Percentiles rank a stretch among this genome's conserved stretches.
phyloP scores from a whole-genome alignment of 495 filamentous ascomycete genomes.

The Trichoderma gamsii region DNA sequence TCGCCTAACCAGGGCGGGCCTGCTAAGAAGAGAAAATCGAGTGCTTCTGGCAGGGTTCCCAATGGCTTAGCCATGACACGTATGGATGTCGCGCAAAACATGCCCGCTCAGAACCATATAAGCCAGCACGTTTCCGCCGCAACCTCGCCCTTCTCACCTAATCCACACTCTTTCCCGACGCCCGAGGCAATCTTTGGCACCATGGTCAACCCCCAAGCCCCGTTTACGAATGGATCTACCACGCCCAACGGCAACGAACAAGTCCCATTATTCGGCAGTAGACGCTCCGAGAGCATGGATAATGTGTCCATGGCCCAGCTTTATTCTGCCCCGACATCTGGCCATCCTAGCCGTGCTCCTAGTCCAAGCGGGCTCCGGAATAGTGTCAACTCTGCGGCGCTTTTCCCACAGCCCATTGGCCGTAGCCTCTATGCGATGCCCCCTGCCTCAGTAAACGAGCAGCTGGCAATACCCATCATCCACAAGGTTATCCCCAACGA shows the following conservation, averaged over 20 bases:
- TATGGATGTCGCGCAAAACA: constrained; percentile 43
- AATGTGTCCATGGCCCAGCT: constrained; percentile 46
- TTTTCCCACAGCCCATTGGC: constrained; percentile 32
- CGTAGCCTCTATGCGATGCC: constrained; percentile 33
- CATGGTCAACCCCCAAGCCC: constrained; percentile 25
- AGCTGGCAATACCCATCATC: constrained; percentile 40
- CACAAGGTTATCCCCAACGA: constrained; percentile 75
- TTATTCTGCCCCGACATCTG: constrained; percentile 61
- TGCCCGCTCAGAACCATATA: constrained; percentile 27
- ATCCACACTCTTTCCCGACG: constrained; percentile 31
- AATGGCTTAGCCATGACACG: constrained; percentile 73
- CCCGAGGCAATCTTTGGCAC: constrained; percentile 20
- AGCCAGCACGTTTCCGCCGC: constrained; percentile 25
- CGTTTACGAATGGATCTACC: constrained; percentile 54
- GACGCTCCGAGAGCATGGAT: constrained; percentile 50
- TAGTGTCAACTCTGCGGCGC: constrained; percentile 36
- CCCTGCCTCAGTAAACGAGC: constrained; percentile 25
- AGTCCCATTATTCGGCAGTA: constrained; percentile 45
- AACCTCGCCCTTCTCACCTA: constrained; percentile 38
- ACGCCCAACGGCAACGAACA: constrained; percentile 53
- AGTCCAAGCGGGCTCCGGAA: constrained; percentile 45
- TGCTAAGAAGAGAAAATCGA: constrained; percentile 70
- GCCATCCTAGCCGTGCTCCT: constrained; percentile 49
- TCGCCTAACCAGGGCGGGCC: constrained; percentile 56
- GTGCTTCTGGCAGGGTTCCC: constrained; percentile 56